Percentiles rank a stretch among this genome's conserved stretches.
These are phyloP conservation scores for Colletotrichum sp. DNA, from an alignment of 2,329 filamentous ascomycete genomes.

Conservation along the genomic window DNA sequence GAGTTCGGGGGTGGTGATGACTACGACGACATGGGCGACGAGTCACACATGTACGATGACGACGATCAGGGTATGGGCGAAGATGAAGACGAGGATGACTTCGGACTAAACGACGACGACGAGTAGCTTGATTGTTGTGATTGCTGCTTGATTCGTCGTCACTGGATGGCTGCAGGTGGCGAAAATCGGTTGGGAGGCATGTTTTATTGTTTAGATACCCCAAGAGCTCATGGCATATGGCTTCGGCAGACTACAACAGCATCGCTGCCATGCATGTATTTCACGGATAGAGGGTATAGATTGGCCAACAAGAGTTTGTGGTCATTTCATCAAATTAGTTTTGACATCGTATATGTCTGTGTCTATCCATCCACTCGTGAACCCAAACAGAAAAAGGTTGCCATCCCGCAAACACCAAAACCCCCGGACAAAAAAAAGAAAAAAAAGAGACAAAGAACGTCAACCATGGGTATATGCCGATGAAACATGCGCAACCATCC, in stretches of 20 bases:
- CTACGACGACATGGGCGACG: conserved; percentile 36
- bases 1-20: conserved; percentile 36
- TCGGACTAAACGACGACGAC: conserved; percentile 16
- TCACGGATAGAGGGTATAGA: neutral
- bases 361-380: neutral
- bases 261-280: neutral
- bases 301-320: neutral
- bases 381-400: neutral
- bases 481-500: neutral
- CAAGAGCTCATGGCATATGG: neutral
- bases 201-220: conserved; percentile 7
- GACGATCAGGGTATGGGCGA: conserved; percentile 15
- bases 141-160: neutral
- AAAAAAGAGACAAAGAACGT: neutral
- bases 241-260: neutral
- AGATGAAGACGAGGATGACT: conserved; percentile 16
- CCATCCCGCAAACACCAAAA: neutral
- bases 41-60: conserved; percentile 23
- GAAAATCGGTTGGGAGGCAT: neutral
- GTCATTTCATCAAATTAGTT: neutral
- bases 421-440: neutral
- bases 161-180: neutral
- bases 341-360: neutral
- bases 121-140: neutral
- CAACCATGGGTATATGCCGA: conserved; percentile 14